phyloP scores from a whole-genome alignment of 495 filamentous ascomycete genomes.

The Xylaria venustula region DNA sequence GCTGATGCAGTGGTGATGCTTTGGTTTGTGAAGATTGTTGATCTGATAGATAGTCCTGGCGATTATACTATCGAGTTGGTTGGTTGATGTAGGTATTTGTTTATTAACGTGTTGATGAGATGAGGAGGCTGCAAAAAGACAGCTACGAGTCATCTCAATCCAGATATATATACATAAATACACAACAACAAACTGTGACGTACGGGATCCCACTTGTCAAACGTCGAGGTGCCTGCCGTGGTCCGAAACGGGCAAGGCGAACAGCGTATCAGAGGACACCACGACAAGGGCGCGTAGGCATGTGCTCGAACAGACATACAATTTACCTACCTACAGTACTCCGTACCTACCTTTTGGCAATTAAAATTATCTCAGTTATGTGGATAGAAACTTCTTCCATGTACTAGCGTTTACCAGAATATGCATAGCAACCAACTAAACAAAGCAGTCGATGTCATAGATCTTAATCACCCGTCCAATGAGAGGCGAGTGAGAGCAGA shows the following conservation, averaged over 20 bases:
- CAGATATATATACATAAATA: background rate
- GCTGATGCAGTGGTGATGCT: conserved; percentile 6
- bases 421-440: background rate
- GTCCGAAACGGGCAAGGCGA: background rate
- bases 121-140: background rate
- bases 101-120: background rate
- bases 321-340: too few species aligned
- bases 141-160: background rate
- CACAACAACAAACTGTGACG: background rate
- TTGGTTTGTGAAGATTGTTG: too few species aligned
- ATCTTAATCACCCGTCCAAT: background rate
- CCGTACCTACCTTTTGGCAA: too few species aligned
- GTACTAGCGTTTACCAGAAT: background rate
- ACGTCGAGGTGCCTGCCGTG: background rate
- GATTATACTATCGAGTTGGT: background rate
- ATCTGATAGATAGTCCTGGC: too few species aligned
- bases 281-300: conserved; percentile 4
- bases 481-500: background rate
- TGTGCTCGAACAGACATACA: background rate
- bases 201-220: background rate
- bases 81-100: conserved; percentile 5
- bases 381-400: background rate
- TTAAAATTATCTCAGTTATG: background rate
- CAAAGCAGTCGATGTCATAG: background rate
- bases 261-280: conserved; percentile 13